Evolutionary conservation across 23 red algal species (phyloP), one percentile per base, ranked within the genome.

Genomic region (Gracilariopsis chorda): DNA sequence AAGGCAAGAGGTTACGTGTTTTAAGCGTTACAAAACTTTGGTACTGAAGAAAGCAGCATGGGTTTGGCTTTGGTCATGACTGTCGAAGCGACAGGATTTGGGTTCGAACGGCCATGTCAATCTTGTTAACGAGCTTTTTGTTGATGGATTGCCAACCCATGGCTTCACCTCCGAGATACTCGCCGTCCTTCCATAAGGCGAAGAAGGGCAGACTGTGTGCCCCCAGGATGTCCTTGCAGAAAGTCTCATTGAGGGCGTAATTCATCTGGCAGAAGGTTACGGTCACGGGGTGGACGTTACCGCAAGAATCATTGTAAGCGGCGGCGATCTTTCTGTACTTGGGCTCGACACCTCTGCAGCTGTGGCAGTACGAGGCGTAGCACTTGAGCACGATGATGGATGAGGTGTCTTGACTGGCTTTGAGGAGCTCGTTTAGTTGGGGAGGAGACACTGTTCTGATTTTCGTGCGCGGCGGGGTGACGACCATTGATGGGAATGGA

Each of bases 121-220:
- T 87, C 23, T 72, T 70, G 21, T 35, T 5, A 36, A 67, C 42
- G 48, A 87, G 64, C 43, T 74, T 70, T 9, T 45, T 70, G 48
- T 67, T 70, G 62, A 87, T 63, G 60, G 60, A 70, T 53, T 74
- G 42, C 82, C 82, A 87, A 44, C 82, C 82, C 43, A 87, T 87
- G 14, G 82, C 44, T 62, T 87, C 82, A 21, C 62, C 82, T 37
- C 23, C 35, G 13, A 74, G 25, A 47, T 72, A 58, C 62, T 70
- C 39, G 19, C 65, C 82, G 46, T 74, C 63, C 35, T 51, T 70
- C 61, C 61, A 87, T 23, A 87, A 55, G 82, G 17, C 42, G 47
- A 87, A 87, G 30, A 87, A 87, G 7, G 82, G 82, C 12, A 87
- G 82, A 12, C 43, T 72, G 36, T 74, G 33, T 0, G 72, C 82